Evolutionary conservation across 2,329 filamentous ascomycete species (phyloP).

Genomic region (Venturia effusa): DNA sequence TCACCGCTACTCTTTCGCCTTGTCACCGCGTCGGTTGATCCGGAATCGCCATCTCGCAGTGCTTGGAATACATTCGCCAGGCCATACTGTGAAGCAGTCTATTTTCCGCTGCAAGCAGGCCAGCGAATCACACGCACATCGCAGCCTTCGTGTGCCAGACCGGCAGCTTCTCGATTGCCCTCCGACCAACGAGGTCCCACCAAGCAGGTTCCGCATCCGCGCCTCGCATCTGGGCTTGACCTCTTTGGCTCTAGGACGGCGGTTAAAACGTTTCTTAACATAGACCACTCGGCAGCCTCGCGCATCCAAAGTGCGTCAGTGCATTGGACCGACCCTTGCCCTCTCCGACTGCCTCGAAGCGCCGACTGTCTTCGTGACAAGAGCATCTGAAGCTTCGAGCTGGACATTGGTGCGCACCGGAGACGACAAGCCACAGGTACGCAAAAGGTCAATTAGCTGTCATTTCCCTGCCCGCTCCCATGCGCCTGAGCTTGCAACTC

Average conservation of each 20-base stretch:
- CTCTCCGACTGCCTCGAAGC: slow-evolving; percentile 1
- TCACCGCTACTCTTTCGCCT: background rate
- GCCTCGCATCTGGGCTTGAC: background rate
- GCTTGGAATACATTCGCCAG: background rate
- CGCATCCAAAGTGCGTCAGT: slow-evolving; percentile 1
- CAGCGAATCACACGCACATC: background rate
- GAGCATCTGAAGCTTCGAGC: background rate
- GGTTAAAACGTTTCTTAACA: background rate
- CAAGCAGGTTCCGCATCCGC: background rate
- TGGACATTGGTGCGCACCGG: background rate
- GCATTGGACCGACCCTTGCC: background rate
- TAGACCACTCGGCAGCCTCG: slow-evolving; percentile 1
- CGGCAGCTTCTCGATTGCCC: background rate
- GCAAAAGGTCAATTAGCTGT: slow-evolving; percentile 1
- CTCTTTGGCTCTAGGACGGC: background rate
- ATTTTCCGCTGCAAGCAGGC: background rate
- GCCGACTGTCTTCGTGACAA: background rate
- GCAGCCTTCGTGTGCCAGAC: background rate
- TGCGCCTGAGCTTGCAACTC: background rate
- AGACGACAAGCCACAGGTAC: background rate
- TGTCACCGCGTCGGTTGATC: background rate
- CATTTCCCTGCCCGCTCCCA: background rate
- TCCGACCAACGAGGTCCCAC: background rate
- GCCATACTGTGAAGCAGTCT: background rate
- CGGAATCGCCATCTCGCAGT: background rate